phyloP scores from a whole-genome alignment of 495 filamentous ascomycete genomes.

The Amphirosellinia nigrospora region DNA sequence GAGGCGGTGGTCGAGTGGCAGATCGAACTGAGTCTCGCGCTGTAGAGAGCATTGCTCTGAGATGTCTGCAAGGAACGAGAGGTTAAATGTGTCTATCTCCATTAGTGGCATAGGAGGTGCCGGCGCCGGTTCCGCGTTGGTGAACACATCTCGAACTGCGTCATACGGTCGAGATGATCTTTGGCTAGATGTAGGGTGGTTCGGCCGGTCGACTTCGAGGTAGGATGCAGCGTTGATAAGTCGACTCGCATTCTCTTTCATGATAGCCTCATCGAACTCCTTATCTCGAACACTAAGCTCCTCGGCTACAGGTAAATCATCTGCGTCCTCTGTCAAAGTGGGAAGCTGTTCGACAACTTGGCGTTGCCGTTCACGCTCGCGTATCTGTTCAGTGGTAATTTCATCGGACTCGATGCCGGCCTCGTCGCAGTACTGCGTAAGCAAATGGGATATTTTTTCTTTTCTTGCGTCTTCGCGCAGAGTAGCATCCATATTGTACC shows the following conservation, averaged over 20 bases:
- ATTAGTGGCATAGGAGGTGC: constrained; percentile 24
- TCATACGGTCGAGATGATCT: constrained; percentile 52
- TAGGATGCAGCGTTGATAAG: constrained; percentile 39
- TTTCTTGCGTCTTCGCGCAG: constrained; percentile 31
- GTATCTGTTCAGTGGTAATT: constrained; percentile 41
- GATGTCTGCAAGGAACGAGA: constrained; percentile 43
- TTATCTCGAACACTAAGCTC: not conserved
- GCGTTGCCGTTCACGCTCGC: constrained; percentile 40
- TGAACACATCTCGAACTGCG: constrained; percentile 55
- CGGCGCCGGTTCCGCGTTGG: constrained; percentile 37
- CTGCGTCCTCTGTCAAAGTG: constrained; percentile 29
- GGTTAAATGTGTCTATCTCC: constrained; percentile 28
- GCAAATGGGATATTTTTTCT: constrained; percentile 24
- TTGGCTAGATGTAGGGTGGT: constrained; percentile 17
- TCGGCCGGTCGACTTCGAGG: constrained; percentile 17
- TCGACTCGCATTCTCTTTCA: constrained; percentile 10
- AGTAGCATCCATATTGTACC: constrained; percentile 40
- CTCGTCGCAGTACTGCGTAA: constrained; percentile 39
- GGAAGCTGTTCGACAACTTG: constrained; percentile 28
- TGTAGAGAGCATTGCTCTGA: constrained; percentile 31
- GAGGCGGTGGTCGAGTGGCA: constrained; percentile 11
- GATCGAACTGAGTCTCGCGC: constrained; percentile 18
- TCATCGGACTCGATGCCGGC: constrained; percentile 43
- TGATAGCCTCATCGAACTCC: constrained; percentile 15
- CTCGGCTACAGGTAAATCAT: constrained; percentile 29